Conservation (phyloP, 371 early-diverging fungal genomes). For the Mortierella sp. region DNA sequence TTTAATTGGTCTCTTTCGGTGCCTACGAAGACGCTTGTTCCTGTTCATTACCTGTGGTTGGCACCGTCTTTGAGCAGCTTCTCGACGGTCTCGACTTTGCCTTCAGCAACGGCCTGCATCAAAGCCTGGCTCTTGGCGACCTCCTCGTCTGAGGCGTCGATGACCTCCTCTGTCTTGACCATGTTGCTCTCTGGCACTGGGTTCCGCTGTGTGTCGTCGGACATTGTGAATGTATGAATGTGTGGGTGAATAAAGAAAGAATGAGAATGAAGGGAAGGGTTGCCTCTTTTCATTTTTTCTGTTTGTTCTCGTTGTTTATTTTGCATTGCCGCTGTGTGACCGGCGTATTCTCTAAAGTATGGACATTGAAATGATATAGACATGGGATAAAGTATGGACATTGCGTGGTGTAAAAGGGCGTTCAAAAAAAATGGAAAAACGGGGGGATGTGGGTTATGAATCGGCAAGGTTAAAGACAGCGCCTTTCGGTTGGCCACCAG, state of each 20-base stretch:
- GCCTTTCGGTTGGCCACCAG: background rate
- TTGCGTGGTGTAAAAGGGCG: background rate
- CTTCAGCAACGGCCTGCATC: slow-evolving; percentile 49
- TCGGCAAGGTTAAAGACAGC: slow-evolving; percentile 5
- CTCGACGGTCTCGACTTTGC: slow-evolving; percentile 38
- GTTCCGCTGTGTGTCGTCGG: slow-evolving; percentile 27
- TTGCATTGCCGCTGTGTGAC: background rate
- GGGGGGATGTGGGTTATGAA: background rate
- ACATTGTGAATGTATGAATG: background rate
- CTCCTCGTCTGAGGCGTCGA: slow-evolving; percentile 49
- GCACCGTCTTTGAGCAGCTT: slow-evolving; percentile 42
- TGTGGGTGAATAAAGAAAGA: background rate
- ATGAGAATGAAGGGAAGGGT: background rate
- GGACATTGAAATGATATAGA: too few species aligned
- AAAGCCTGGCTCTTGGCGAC: slow-evolving; percentile 48
- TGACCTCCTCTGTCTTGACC: slow-evolving; percentile 48
- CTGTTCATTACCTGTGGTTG: slow-evolving; percentile 42
- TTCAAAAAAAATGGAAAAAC: background rate
- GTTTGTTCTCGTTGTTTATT: background rate
- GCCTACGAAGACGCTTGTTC: background rate
- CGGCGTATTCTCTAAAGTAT: background rate
- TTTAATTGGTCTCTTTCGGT: background rate
- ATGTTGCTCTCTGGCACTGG: slow-evolving; percentile 50
- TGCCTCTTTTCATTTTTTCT: background rate
- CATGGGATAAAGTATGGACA: background rate